Base-by-base conservation (phyloP, 2,329 filamentous ascomycete species). In the Thermochaetoides dissita region DNA sequence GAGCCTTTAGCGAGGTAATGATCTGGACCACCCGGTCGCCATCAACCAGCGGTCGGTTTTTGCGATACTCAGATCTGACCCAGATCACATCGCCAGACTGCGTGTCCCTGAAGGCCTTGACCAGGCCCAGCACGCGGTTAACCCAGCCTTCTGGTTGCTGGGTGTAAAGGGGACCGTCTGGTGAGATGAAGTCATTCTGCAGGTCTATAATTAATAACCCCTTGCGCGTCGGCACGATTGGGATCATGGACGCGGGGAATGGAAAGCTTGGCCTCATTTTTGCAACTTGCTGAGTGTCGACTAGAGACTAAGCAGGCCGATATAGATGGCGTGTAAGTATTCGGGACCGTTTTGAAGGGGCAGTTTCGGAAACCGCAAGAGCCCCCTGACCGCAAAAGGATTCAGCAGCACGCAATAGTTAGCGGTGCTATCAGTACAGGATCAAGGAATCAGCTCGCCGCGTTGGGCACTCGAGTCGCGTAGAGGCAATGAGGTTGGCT, bases 191-290 rank as follows among this genome's bases (percentile, higher is more conserved):
- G 59, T 95, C 89, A 53, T 93, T 86, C 57, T 96, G 91, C 32
- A 94, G 74, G 55, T 94, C 89, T 49, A 95, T 71, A 11, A 93
- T 65, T 12, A 96, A 67, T 36, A 98, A 69, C 1, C 85, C 89
- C 62, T 74, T 75, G 40, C 76, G 69, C 7, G 75, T 75, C 30
- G 62, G 65, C 40, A 81, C 60, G 38, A 71, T 63, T 8, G 76
- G 76, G 12, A 80, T 63, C 32, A 67, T 63, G 37, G 69, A 59
- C 34, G 66, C 61, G 51, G 77, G 71, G 57, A 79, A 75, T 47
- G 70, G 57, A 54, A 79, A 74, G 63, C 75, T 74, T 46, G 42
- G 42, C 35, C 45, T 37, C 49, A 50, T 50, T 38, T 32, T 28
- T 10, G 17, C 29, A 31, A 12, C 28, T 28, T 28, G 12, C 28